Evolutionary conservation across 164 flowering plant species (phyloP).

Genomic region (Dillenia turbinata): DNA sequence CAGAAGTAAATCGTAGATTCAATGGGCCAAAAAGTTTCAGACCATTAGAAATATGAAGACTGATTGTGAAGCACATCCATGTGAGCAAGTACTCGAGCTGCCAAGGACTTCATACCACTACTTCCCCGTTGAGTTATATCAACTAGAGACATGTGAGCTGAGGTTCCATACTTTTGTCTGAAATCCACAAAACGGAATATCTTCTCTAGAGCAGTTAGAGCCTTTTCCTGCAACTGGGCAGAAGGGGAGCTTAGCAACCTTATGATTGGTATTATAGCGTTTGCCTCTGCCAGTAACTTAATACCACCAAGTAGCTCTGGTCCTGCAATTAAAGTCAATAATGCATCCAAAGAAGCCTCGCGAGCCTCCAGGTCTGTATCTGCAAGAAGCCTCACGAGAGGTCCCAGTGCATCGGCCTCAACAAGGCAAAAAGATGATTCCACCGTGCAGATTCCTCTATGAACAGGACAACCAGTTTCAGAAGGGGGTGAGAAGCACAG

Average conservation of each 20-base stretch:
- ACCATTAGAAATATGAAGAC: constrained; percentile 49
- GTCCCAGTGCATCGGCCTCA: constrained; percentile 55
- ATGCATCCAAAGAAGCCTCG: constrained; percentile 52
- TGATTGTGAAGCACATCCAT: constrained; percentile 60
- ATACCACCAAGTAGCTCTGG: constrained; percentile 48
- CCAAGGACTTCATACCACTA: constrained; percentile 37
- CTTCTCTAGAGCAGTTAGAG: constrained; percentile 47
- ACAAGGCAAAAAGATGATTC: constrained; percentile 60
- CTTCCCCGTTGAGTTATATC: constrained; percentile 63
- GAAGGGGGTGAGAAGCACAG: constrained; percentile 48
- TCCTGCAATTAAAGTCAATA: constrained; percentile 50
- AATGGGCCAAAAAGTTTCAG: too few relatives aligned
- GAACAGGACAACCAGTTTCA: constrained; percentile 46
- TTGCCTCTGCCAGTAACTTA: constrained; percentile 48
- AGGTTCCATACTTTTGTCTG: constrained; percentile 44
- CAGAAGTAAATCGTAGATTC: too few relatives aligned
- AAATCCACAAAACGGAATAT: constrained; percentile 49
- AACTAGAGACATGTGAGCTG: constrained; percentile 50
- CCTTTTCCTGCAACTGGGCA: constrained; percentile 48
- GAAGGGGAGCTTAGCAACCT: constrained; percentile 38
- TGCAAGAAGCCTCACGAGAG: constrained; percentile 46
- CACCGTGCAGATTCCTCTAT: constrained; percentile 49
- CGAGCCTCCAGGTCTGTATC: constrained; percentile 39
- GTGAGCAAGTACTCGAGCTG: constrained; percentile 61
- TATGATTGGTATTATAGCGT: constrained; percentile 46